Conservation (phyloP, 192 early-diverging fungal genomes). For the Backusella tuberculispora region DNA sequence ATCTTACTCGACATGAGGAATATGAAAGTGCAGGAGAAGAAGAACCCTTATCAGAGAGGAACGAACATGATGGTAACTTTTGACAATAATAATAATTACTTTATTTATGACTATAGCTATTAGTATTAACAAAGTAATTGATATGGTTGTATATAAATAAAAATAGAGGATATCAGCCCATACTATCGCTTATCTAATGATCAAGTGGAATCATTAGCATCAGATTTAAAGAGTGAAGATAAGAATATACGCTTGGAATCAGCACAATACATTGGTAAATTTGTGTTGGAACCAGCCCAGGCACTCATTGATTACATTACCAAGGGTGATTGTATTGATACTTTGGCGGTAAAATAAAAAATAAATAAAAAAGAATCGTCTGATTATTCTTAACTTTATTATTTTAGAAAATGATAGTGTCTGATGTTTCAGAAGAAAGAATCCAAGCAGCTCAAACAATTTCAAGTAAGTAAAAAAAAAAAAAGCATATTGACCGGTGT, state of each 20-base stretch:
- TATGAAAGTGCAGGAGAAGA: conserved; percentile 28
- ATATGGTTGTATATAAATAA: too few species aligned
- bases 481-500: neutral
- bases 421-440: conserved; percentile 24
- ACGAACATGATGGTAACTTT: conserved; percentile 28
- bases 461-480: conserved; percentile 32
- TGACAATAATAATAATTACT: neutral
- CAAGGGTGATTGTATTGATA: conserved; percentile 36
- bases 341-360: conserved; percentile 27
- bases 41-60: neutral
- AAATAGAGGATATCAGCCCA: conserved; percentile 27
- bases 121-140: too few species aligned
- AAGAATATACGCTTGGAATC: conserved; percentile 33
- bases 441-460: conserved; percentile 30
- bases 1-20: conserved; percentile 37
- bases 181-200: conserved; percentile 22
- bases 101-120: neutral
- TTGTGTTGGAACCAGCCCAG: conserved; percentile 35
- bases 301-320: conserved; percentile 33
- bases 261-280: conserved; percentile 27
- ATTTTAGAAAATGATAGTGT: conserved; percentile 24
- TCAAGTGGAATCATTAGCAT: conserved; percentile 24
- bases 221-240: conserved; percentile 24
- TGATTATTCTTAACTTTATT: neutral
- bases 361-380: neutral